phyloP scores from a whole-genome alignment of 192 early-diverging fungal species.

The Coemansia sp. region DNA sequence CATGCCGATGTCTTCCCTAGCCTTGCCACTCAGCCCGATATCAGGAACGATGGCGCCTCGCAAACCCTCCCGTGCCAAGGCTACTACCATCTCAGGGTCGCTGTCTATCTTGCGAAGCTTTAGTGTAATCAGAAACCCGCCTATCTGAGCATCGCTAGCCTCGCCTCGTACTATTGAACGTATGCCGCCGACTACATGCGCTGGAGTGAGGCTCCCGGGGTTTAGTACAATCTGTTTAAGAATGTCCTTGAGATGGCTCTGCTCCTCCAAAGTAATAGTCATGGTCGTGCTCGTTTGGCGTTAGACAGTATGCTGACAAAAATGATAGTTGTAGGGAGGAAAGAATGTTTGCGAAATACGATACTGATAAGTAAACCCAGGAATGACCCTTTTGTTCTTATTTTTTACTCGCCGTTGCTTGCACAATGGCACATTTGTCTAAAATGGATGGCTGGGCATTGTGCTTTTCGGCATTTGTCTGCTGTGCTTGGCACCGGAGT shows the following conservation, averaged over 20 bases:
- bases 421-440: no score
- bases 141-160: constrained; percentile 81
- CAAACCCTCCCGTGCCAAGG: constrained; percentile 72
- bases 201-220: constrained; percentile 60
- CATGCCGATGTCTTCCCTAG: constrained; percentile 37
- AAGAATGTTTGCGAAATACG: neutral
- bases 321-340: neutral
- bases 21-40: constrained; percentile 47
- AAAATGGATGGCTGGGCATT: no score
- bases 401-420: no score
- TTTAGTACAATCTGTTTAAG: constrained; percentile 65
- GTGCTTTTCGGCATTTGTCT: no score
- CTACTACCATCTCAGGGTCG: constrained; percentile 75
- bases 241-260: constrained; percentile 50
- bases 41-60: constrained; percentile 62
- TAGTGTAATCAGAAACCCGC: constrained; percentile 81
- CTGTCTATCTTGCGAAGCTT: constrained; percentile 69
- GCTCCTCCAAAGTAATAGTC: neutral
- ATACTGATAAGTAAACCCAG: neutral
- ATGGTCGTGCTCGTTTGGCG: neutral
- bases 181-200: constrained; percentile 60
- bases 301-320: neutral
- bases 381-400: neutral
- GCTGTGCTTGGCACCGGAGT: no score
- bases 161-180: constrained; percentile 74